These are phyloP conservation scores for Bonia amplexicaulis DNA, from an alignment of 176 grass and related monocot species.

Conservation along the genomic window DNA sequence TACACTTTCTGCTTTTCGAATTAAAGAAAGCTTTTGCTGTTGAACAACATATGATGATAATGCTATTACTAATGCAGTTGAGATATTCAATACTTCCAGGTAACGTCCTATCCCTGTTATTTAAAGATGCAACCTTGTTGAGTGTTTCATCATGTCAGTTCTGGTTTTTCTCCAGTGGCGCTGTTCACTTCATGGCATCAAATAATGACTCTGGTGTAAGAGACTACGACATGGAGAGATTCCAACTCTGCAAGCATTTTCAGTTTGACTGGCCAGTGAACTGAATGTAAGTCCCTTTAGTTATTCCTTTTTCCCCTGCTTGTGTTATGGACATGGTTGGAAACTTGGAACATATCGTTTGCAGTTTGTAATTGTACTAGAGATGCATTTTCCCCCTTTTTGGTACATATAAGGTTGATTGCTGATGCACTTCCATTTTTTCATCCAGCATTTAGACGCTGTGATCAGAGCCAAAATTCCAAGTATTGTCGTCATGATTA, in stretches of 20 bases:
- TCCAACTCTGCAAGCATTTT: conserved; percentile 74
- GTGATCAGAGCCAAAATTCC: neutral
- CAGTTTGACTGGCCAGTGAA: conserved; percentile 80
- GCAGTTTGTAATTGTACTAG: neutral
- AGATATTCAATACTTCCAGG: conserved; percentile 70
- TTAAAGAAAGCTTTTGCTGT: conserved; percentile 55
- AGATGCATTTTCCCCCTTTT: neutral
- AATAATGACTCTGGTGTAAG: conserved; percentile 86
- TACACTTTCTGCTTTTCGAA: too few relatives aligned
- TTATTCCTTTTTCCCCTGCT: conserved; percentile 8
- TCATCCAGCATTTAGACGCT: too few relatives aligned
- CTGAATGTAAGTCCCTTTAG: conserved; percentile 36
- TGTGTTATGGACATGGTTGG: neutral
- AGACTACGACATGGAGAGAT: conserved; percentile 78
- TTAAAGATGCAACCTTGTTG: conserved; percentile 7
- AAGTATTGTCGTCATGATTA: too few relatives aligned
- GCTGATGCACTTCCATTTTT: too few relatives aligned
- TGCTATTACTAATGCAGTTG: conserved; percentile 81
- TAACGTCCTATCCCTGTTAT: conserved; percentile 13
- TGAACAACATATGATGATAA: conserved; percentile 77
- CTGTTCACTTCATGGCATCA: conserved; percentile 43
- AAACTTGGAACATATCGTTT: neutral
- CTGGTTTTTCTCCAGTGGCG: neutral
- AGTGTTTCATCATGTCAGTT: neutral
- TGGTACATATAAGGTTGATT: neutral